These are phyloP conservation scores for Citrus australasica DNA, from an alignment of 345 rosid genomes.

Conservation along the genomic window DNA sequence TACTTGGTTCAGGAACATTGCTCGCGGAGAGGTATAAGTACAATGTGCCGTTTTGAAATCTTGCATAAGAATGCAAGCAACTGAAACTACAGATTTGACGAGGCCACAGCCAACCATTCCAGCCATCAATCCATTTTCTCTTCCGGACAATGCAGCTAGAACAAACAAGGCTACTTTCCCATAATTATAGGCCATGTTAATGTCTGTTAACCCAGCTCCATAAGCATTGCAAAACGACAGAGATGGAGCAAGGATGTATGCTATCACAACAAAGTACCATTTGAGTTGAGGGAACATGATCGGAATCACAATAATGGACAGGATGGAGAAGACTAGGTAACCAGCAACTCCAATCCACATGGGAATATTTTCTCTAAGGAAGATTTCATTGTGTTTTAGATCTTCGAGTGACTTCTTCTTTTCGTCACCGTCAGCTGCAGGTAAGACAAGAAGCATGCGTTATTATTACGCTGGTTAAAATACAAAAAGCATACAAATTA, in stretches of 20 bases:
- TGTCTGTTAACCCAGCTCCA: constrained; percentile 94
- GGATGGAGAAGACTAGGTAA: constrained; percentile 46
- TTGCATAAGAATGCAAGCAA: constrained; percentile 89
- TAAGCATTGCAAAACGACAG: constrained; percentile 92
- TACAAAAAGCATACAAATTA: background rate
- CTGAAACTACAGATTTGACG: constrained; percentile 81
- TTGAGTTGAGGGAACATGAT: constrained; percentile 87
- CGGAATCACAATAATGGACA: constrained; percentile 65
- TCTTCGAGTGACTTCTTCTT: constrained; percentile 26
- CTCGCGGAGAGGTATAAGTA: constrained; percentile 79
- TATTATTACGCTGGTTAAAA: background rate
- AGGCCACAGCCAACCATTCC: constrained; percentile 91
- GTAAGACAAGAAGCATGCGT: background rate
- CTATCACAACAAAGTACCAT: constrained; percentile 75
- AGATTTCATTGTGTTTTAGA: constrained; percentile 55
- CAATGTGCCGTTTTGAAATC: constrained; percentile 88
- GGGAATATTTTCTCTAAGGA: constrained; percentile 72
- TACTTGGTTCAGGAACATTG: constrained; percentile 83
- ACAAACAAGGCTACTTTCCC: constrained; percentile 88
- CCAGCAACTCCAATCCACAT: constrained; percentile 67
- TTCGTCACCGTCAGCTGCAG: constrained; percentile 13
- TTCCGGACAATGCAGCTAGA: constrained; percentile 73
- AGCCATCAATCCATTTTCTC: constrained; percentile 75
- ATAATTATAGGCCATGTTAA: constrained; percentile 97
- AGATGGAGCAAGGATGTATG: constrained; percentile 82